Base-by-base conservation (phyloP, 495 filamentous ascomycete genomes). In the Immersiella caudata region DNA sequence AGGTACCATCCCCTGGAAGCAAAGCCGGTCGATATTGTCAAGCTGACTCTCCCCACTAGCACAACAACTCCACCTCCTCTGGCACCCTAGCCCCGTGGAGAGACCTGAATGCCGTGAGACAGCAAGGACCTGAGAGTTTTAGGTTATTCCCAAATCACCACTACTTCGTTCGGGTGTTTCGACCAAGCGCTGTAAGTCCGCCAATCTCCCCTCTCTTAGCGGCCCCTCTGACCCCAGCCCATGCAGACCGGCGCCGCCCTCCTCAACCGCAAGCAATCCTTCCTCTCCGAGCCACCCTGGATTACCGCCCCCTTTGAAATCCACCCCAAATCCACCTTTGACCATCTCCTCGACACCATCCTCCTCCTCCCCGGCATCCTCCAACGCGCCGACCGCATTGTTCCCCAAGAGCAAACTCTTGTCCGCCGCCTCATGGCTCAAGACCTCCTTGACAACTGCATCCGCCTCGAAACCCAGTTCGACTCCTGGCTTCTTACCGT, bases 131-230 rank as follows among this genome's bases (percentile, higher is more conserved):
- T 2, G 64, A 70, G 0, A 66, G 65, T 35, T 83, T 82, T 26
- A 77, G 75, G 24, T 65, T 68, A 0, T 84, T 84, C 57, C 82
- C 82, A 4, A 72, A 75, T 9, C 82, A 84, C 65, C 81, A 84
- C 69, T 84, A 83, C 67, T 83, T 83, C 58, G 80, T 76, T 24
- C 78, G 82, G 1, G 76, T 83, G 22, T 84, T 80, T 51, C 79
- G 81, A 8, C 80, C 74, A 40, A 78, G 67, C 49, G 80, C 79
- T 27, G 81, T 80, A 69, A 68, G 80, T 74, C 18, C 29, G 29
- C 29, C 8, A 33, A 8, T 3, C 29, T 18, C 22, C 0, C 21
- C 36, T 51, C 0, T 27, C 9, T 8, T 5, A 12, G 18, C 2
- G 12, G 20, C 54, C 20, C 27, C 18, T 52, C 22, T 8, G 29